Conservation (phyloP, 495 filamentous ascomycete genomes). For the Tuber aestivum region DNA sequence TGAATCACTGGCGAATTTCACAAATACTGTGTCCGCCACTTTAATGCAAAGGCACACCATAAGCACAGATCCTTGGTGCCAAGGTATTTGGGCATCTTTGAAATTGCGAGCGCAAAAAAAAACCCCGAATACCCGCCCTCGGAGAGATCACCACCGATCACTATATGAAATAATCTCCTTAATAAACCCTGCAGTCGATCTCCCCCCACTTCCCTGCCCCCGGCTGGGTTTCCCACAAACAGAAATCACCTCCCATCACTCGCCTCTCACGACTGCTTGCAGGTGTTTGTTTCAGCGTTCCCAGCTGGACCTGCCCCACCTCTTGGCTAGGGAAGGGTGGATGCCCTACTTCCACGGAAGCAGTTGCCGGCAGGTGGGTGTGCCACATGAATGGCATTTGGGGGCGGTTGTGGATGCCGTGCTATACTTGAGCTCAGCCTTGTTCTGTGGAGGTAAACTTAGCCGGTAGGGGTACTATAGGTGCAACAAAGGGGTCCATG, state of each 20-base stretch:
- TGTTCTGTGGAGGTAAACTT: background rate
- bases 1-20: background rate
- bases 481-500: background rate
- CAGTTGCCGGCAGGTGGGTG: background rate
- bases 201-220: background rate
- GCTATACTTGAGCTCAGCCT: background rate
- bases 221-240: background rate
- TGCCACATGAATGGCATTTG: background rate
- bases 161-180: background rate
- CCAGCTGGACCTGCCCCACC: background rate
- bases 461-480: background rate
- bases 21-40: background rate
- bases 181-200: background rate
- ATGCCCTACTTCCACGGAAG: background rate
- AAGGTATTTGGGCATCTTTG: background rate
- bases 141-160: background rate
- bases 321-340: background rate
- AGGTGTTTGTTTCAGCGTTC: background rate
- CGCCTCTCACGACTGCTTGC: background rate
- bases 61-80: background rate
- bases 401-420: background rate
- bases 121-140: too few relatives aligned
- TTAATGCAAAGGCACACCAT: background rate
- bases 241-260: background rate
- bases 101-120: background rate